phyloP scores from a whole-genome alignment of 106 monocot genomes.

The Xerophyta viscosa region DNA sequence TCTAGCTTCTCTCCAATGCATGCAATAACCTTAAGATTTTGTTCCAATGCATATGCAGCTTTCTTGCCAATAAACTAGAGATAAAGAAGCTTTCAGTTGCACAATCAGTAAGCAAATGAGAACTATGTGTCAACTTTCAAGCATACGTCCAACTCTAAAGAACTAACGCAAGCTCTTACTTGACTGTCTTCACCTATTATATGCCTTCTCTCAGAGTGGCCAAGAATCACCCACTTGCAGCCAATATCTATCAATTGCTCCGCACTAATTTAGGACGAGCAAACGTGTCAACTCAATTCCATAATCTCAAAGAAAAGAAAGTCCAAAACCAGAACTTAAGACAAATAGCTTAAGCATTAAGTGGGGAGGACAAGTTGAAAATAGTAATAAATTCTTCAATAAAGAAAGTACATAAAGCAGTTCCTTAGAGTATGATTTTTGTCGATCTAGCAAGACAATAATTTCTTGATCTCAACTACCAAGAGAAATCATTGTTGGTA shows the following conservation, averaged over 20 bases:
- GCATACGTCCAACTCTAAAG: too few species aligned
- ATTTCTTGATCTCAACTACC: too few species aligned
- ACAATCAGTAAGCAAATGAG: not conserved
- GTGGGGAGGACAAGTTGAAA: too few species aligned
- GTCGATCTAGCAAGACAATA: too few species aligned
- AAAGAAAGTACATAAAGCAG: too few species aligned
- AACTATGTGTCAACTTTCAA: not conserved
- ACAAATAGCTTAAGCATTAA: too few species aligned
- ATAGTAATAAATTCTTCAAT: too few species aligned
- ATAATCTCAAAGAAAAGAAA: constrained; percentile 1
- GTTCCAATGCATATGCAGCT: constrained; percentile 94
- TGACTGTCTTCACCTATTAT: constrained; percentile 89
- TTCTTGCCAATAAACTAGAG: constrained; percentile 97
- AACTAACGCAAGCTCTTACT: constrained; percentile 27
- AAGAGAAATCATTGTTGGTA: too few species aligned
- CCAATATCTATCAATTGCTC: constrained; percentile 94
- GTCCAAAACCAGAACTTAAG: too few species aligned
- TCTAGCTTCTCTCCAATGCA: constrained; percentile 96
- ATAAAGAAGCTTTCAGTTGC: not conserved
- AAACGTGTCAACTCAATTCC: constrained; percentile 3
- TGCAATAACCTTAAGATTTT: constrained; percentile 86
- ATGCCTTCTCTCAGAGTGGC: constrained; percentile 93
- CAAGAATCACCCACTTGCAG: constrained; percentile 96
- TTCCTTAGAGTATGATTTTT: too few species aligned
- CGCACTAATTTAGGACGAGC: constrained; percentile 38